Base-by-base conservation (phyloP, 2,329 filamentous ascomycete genomes). In the Colletotrichum chlorophyti region DNA sequence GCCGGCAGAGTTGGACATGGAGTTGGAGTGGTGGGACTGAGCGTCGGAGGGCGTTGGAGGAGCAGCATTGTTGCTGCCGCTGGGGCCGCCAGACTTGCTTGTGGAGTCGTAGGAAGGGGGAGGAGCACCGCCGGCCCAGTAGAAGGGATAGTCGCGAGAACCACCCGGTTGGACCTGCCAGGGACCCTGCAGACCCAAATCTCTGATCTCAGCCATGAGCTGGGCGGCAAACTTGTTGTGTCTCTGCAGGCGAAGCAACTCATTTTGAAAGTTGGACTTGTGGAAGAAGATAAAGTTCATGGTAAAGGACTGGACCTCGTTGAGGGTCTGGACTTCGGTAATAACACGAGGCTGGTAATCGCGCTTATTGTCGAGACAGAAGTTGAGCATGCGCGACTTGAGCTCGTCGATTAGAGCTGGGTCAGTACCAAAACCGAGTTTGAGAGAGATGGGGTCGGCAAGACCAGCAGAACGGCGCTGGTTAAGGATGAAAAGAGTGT, bases 221-320 rank as follows among this genome's bases (percentile, higher is more conserved):
- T 95, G 92, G 63, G 90, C 93, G 64, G 96, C 93, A 74, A 98
- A 97, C 70, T 93, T 95, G 81, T 97, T 97, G 67, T 95, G 91
- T 15, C 94, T 86, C 65, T 90, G 91, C 3, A 98, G 83, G 76
- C 94, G 93, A 21, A 97, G 81, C 40, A 96, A 81, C 71, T 98
- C 94, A 70, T 97, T 97, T 71, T 98, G 94, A 85, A 91, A 97
- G 72, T 94, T 97, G 58, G 90, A 92, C 74, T 97, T 97, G 83
- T 97, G 96, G 80, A 97, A 97, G 79, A 97, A 97, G 68, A 97
- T 88, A 54, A 98, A 87, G 73, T 97, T 97, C 68, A 97, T 83
- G 4, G 88, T 93, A 68, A 96, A 88, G 6, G 89, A 91, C 70
- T 94, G 91, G 31, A 93, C 91, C 66, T 97, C 89, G 21, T 88